A percentile compares a stretch with the other conserved stretches of the same genome.
These are phyloP conservation scores for Boletellus deceptivus DNA, from an alignment of 1,284 basidiomycete species.

Conservation along the genomic window DNA sequence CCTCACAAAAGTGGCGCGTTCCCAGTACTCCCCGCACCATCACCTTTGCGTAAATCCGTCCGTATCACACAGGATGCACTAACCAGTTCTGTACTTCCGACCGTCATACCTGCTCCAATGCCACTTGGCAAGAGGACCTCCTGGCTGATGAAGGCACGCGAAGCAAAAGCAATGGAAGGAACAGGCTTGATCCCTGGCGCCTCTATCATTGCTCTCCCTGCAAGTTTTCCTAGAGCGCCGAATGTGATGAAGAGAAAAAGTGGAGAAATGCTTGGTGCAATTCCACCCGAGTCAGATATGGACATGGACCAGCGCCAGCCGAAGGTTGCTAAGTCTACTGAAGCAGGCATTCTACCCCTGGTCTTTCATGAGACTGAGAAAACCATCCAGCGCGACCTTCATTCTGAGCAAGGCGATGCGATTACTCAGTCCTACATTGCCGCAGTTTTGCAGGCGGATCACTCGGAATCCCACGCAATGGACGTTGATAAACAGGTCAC, in stretches of 20 bases:
- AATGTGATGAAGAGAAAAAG: constrained; percentile 63
- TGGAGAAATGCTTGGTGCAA: constrained; percentile 45
- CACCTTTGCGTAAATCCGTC: constrained; percentile 66
- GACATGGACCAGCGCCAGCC: constrained; percentile 43
- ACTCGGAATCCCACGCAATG: constrained; percentile 11
- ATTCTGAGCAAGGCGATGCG: constrained; percentile 9
- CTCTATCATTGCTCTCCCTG: constrained; percentile 10
- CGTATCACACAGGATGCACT: constrained; percentile 49
- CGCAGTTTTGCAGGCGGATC: neutral
- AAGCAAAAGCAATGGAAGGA: constrained; percentile 67
- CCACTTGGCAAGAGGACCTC: constrained; percentile 64
- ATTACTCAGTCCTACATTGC: neutral
- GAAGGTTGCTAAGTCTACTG: constrained; percentile 49
- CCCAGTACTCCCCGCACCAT: constrained; percentile 60
- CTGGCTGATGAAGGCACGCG: constrained; percentile 74
- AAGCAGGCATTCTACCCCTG: constrained; percentile 35
- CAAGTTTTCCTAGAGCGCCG: constrained; percentile 10
- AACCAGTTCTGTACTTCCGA: constrained; percentile 30
- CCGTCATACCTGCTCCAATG: constrained; percentile 43
- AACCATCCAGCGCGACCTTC: neutral
- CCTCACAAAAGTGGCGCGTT: constrained; percentile 42
- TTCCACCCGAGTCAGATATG: constrained; percentile 12
- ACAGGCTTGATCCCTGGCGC: constrained; percentile 42
- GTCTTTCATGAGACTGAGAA: constrained; percentile 22
- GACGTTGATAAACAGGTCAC: constrained; percentile 15